Conservation (phyloP, 345 rosid genomes). For the Jatropha curcas region DNA sequence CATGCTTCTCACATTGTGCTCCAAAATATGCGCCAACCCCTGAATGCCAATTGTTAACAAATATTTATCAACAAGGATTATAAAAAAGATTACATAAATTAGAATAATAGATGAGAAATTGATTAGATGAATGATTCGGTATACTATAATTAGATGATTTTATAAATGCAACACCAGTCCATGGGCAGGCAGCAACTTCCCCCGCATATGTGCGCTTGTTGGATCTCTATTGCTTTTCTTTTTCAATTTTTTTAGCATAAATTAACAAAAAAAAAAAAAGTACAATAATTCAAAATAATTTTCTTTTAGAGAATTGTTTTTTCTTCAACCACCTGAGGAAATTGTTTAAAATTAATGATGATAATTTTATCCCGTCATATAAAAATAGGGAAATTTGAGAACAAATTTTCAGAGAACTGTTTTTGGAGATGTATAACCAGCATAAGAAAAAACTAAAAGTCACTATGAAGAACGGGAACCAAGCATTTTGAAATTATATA, state of each 20-base stretch:
- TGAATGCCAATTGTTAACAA: constrained; percentile 23
- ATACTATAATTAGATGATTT: not conserved
- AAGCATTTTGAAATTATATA: not conserved
- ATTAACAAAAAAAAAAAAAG: not conserved
- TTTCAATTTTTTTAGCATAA: not conserved
- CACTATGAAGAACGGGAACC: not conserved
- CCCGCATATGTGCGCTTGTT: not conserved
- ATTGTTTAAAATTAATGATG: not conserved
- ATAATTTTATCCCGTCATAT: no score
- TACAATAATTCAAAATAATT: not conserved
- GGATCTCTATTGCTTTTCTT: not conserved
- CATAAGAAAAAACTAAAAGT: not conserved
- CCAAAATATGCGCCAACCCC: constrained; percentile 89
- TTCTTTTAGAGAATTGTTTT: not conserved
- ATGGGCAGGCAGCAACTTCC: not conserved
- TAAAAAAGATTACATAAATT: not conserved
- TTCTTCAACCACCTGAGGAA: not conserved
- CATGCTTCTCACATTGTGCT: constrained; percentile 74
- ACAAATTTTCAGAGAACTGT: not conserved
- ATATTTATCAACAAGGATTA: not conserved
- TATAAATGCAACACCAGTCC: not conserved
- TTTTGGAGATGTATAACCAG: not conserved
- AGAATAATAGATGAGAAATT: not conserved
- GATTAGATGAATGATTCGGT: not conserved
- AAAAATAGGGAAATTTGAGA: not conserved